These are phyloP conservation scores for Sporothrix brasiliensis DNA, from an alignment of 2,329 filamentous ascomycete species.

Conservation along the genomic window DNA sequence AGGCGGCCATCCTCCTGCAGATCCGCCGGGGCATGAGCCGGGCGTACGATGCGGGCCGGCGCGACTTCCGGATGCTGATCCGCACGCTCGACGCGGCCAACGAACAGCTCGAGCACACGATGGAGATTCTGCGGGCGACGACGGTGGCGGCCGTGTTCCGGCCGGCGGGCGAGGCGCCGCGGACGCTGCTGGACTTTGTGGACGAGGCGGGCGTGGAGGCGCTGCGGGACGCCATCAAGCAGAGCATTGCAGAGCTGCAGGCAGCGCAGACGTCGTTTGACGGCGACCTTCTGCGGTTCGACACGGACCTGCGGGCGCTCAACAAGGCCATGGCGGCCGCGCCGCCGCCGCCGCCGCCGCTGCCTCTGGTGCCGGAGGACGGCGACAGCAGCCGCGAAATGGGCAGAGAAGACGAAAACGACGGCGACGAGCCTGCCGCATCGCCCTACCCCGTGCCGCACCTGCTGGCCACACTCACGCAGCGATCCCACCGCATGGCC, in stretches of 20 bases:
- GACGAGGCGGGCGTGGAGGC: constrained; percentile 70
- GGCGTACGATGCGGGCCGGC: constrained; percentile 61
- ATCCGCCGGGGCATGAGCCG: constrained; percentile 56
- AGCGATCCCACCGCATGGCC: constrained; percentile 80
- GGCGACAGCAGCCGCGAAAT: background rate
- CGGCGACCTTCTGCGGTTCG: constrained; percentile 72
- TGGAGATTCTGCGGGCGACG: constrained; percentile 65
- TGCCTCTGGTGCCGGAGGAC: constrained; percentile 12
- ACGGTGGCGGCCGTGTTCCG: constrained; percentile 66
- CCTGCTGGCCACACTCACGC: constrained; percentile 66
- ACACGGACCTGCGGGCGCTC: constrained; percentile 70
- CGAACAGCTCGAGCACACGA: constrained; percentile 64
- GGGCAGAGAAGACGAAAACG: background rate
- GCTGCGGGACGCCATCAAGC: constrained; percentile 67
- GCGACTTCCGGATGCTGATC: constrained; percentile 64
- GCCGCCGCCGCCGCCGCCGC: constrained; percentile 41
- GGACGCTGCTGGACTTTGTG: constrained; percentile 74
- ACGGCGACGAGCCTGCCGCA: constrained; percentile 33
- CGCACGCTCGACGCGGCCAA: constrained; percentile 68
- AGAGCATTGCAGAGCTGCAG: constrained; percentile 72
- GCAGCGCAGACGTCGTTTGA: constrained; percentile 73
- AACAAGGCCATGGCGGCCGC: constrained; percentile 58
- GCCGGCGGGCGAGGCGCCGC: constrained; percentile 59
- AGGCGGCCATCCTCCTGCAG: constrained; percentile 56
- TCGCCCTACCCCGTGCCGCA: constrained; percentile 50